Conservation (phyloP, 345 rosid species). For the Linum lewisii region DNA sequence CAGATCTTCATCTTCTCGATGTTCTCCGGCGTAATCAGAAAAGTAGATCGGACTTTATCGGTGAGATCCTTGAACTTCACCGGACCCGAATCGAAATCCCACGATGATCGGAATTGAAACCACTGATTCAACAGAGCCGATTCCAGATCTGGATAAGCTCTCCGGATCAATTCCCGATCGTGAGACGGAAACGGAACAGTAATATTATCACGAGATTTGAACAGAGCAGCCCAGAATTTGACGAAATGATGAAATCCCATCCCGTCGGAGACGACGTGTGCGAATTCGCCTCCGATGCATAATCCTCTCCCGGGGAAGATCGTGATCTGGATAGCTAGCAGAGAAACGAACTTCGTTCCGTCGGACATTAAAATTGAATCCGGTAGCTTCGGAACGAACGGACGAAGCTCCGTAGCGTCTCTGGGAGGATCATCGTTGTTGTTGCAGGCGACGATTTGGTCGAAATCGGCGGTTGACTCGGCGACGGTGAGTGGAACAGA, state of each 20-base stretch:
- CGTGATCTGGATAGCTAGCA: conserved; percentile 28
- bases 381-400: conserved; percentile 20
- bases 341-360: conserved; percentile 9
- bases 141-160: conserved; percentile 15
- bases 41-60: conserved; percentile 25
- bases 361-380: neutral
- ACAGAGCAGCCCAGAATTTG: conserved; percentile 29
- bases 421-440: conserved; percentile 6
- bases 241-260: conserved; percentile 28
- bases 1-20: conserved; percentile 17
- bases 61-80: neutral
- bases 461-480: conserved; percentile 21
- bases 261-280: conserved; percentile 34
- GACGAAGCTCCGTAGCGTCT: conserved; percentile 14
- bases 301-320: conserved; percentile 33
- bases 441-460: neutral
- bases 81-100: conserved; percentile 4
- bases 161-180: conserved; percentile 17
- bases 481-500: conserved; percentile 20
- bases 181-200: conserved; percentile 6
- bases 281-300: conserved; percentile 17
- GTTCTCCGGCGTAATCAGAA: conserved; percentile 9
- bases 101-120: conserved; percentile 4
- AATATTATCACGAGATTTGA: neutral
- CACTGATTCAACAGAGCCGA: conserved; percentile 10